A percentile compares a stretch with the other conserved stretches of the same genome.
Conservation (phyloP, 1,284 basidiomycete species). For the Jaminaea rosea region DNA sequence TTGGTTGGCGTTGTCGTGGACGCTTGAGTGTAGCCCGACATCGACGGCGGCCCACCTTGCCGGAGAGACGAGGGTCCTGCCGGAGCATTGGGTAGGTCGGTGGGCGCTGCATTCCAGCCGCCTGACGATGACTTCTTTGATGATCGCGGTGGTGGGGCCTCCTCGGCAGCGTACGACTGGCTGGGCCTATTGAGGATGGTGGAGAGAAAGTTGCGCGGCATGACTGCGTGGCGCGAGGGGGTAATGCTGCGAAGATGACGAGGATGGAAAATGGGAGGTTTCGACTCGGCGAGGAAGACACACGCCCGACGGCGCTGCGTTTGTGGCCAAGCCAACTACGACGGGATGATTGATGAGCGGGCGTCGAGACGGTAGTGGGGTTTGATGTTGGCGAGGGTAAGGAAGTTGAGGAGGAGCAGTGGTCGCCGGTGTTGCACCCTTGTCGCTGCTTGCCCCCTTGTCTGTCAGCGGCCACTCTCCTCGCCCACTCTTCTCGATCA, state of each 20-base stretch:
- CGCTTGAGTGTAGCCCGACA: slow-evolving; percentile 4
- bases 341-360: too few species aligned
- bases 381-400: too few species aligned
- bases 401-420: too few species aligned
- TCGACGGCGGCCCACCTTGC: slow-evolving; percentile 13
- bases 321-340: too few species aligned
- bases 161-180: slow-evolving; percentile 32
- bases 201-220: slow-evolving; percentile 38
- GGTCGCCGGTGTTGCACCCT: too few species aligned
- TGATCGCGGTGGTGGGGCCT: slow-evolving; percentile 2
- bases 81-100: slow-evolving; percentile 35
- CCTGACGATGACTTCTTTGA: neutral
- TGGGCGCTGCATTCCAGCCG: slow-evolving; percentile 10
- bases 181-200: slow-evolving; percentile 43
- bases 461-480: too few species aligned
- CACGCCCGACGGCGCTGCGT: too few species aligned
- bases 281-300: too few species aligned
- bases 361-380: too few species aligned
- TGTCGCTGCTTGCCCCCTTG: too few species aligned
- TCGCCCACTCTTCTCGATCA: too few species aligned
- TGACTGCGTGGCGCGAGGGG: slow-evolving; percentile 5
- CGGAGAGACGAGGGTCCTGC: slow-evolving; percentile 24
- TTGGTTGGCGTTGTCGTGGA: neutral
- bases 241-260: too few species aligned
- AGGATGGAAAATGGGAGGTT: neutral